Conservation (phyloP, 257 asterid genomes). For the Echium plantagineum region DNA sequence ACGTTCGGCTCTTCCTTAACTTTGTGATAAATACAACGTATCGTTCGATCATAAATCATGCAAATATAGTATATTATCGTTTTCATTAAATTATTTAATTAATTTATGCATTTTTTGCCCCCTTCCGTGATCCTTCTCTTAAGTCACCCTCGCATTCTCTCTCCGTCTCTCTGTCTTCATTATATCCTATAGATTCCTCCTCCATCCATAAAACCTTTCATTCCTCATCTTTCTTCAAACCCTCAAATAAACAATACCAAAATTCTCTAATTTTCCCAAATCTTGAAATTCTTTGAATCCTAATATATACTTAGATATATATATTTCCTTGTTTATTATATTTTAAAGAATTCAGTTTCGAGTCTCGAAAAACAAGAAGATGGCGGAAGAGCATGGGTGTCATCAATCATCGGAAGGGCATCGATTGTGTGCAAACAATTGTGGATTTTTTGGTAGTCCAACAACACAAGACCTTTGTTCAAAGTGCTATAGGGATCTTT, state of each 20-base stretch:
- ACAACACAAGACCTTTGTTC: slow-evolving; percentile 72
- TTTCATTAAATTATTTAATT: slow-evolving; percentile 14
- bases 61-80: slow-evolving; percentile 8
- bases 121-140: slow-evolving; percentile 40
- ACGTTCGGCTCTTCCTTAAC: neutral
- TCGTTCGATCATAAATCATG: too few species aligned
- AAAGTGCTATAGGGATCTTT: slow-evolving; percentile 52
- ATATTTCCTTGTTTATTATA: neutral
- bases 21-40: neutral
- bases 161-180: slow-evolving; percentile 20
- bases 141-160: slow-evolving; percentile 4
- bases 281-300: neutral
- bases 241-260: neutral
- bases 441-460: slow-evolving; percentile 82
- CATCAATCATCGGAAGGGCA: slow-evolving; percentile 73
- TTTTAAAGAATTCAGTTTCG: neutral
- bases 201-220: slow-evolving; percentile 8
- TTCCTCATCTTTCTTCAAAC: neutral
- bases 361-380: slow-evolving; percentile 2
- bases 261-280: neutral
- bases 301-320: too few species aligned
- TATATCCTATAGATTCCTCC: slow-evolving; percentile 5
- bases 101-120: slow-evolving; percentile 14
- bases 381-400: slow-evolving; percentile 88
- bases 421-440: slow-evolving; percentile 63